Conservation (phyloP, 2,329 filamentous ascomycete species). For the Diaporthe citri region DNA sequence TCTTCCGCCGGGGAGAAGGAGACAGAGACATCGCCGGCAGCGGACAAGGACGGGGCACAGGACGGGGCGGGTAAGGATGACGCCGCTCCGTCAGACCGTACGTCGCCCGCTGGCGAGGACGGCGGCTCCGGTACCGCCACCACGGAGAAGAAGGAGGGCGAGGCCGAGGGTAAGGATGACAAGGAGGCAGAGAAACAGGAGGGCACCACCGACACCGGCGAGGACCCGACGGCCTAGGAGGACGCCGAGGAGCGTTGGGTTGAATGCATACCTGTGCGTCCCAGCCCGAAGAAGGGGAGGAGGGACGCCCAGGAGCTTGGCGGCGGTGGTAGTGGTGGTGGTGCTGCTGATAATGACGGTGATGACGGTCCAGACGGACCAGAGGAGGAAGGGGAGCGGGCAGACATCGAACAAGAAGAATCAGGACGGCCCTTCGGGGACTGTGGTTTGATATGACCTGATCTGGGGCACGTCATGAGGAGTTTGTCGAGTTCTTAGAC, state of each 20-base stretch:
- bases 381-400: neutral
- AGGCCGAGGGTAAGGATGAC: neutral
- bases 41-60: slow-evolving; percentile 11
- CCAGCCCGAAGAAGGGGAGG: slow-evolving; percentile 17
- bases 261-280: slow-evolving; percentile 20
- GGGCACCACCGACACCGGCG: slow-evolving; percentile 23
- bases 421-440: neutral
- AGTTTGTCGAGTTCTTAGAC: no score
- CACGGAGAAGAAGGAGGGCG: neutral
- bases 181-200: neutral
- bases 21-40: neutral
- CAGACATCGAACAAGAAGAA: neutral
- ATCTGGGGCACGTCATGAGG: neutral
- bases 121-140: slow-evolving; percentile 35
- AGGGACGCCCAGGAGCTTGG: neutral
- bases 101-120: slow-evolving; percentile 28
- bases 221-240: slow-evolving; percentile 32
- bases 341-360: neutral
- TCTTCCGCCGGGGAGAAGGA: slow-evolving; percentile 33
- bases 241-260: slow-evolving; percentile 26
- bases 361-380: neutral
- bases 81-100: neutral
- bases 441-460: neutral
- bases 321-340: neutral
- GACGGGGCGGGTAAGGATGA: neutral